Evolutionary conservation across 768 basidiomycete genomes (phyloP).

Genomic region (Boletus pseudopeckii): DNA sequence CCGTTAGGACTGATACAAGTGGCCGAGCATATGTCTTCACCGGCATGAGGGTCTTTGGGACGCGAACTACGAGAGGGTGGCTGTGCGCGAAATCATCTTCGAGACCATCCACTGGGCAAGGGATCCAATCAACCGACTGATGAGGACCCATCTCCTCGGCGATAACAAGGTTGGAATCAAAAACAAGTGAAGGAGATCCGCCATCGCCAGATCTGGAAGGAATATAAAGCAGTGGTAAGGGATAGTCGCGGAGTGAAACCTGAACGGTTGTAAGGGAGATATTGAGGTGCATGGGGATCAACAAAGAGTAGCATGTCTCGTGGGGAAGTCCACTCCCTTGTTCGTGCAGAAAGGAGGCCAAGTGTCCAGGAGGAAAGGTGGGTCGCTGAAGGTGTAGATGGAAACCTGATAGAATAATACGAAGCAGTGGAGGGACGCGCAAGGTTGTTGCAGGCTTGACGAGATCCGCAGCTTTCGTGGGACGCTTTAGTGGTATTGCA

Average conservation of each 20-base stretch:
- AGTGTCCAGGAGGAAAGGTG: slow-evolving; percentile 50
- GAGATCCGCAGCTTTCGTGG: slow-evolving; percentile 40
- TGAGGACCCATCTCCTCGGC: slow-evolving; percentile 81
- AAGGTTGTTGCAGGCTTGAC: slow-evolving; percentile 37
- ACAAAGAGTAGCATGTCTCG: slow-evolving; percentile 69
- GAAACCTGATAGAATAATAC: slow-evolving; percentile 59
- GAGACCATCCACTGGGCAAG: slow-evolving; percentile 60
- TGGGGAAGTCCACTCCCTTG: slow-evolving; percentile 67
- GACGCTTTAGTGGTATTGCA: slow-evolving; percentile 27
- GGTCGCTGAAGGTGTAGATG: slow-evolving; percentile 54
- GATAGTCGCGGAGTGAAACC: slow-evolving; percentile 79
- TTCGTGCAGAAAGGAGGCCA: slow-evolving; percentile 62
- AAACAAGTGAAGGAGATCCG: slow-evolving; percentile 48
- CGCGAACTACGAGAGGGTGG: slow-evolving; percentile 50
- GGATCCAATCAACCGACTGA: slow-evolving; percentile 66
- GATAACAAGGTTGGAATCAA: slow-evolving; percentile 77
- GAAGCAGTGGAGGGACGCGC: slow-evolving; percentile 63
- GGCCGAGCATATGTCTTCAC: slow-evolving; percentile 90
- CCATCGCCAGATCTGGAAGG: slow-evolving; percentile 42
- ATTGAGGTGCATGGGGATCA: slow-evolving; percentile 78
- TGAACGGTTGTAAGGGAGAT: slow-evolving; percentile 61
- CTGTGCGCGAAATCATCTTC: slow-evolving; percentile 51
- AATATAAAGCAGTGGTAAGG: slow-evolving; percentile 77
- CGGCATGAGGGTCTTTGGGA: slow-evolving; percentile 94
- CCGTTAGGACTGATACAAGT: slow-evolving; percentile 59